phyloP scores from a whole-genome alignment of 2,329 filamentous ascomycete species.

The Parastagonospora nodorum region DNA sequence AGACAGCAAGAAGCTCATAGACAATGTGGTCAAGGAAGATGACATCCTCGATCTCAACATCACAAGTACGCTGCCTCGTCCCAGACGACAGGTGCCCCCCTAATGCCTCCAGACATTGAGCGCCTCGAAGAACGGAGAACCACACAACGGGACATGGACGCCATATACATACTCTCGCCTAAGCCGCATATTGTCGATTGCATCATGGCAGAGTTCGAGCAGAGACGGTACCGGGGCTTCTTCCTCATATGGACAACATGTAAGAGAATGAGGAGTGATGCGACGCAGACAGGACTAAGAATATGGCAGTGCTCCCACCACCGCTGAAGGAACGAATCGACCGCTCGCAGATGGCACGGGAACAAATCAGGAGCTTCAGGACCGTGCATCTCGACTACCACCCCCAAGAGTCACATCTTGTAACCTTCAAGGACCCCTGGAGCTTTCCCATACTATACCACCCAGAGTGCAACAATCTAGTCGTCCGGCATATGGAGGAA shows the following conservation, averaged over 20 bases:
- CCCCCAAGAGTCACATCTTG: constrained; percentile 85
- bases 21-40: constrained; percentile 92
- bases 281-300: constrained; percentile 5
- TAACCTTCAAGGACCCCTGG: constrained; percentile 93
- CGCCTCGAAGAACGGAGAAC: constrained; percentile 85
- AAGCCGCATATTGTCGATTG: constrained; percentile 90
- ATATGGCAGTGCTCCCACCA: constrained; percentile 66
- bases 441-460: constrained; percentile 95
- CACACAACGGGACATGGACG: constrained; percentile 87
- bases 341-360: constrained; percentile 68
- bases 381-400: constrained; percentile 88
- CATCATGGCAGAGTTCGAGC: constrained; percentile 88
- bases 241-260: constrained; percentile 85
- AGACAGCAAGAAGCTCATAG: constrained; percentile 79
- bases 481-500: constrained; percentile 80
- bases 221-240: constrained; percentile 76
- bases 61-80: constrained; percentile 69
- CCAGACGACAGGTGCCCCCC: constrained; percentile 7
- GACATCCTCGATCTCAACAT: constrained; percentile 97
- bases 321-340: constrained; percentile 76
- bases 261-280: constrained; percentile 28
- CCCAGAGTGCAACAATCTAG: constrained; percentile 82
- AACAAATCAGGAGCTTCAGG: constrained; percentile 78
- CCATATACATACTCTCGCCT: constrained; percentile 88
- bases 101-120: constrained; percentile 78